Conservation (phyloP, 2,329 filamentous ascomycete species). For the Annulohypoxylon truncatum region DNA sequence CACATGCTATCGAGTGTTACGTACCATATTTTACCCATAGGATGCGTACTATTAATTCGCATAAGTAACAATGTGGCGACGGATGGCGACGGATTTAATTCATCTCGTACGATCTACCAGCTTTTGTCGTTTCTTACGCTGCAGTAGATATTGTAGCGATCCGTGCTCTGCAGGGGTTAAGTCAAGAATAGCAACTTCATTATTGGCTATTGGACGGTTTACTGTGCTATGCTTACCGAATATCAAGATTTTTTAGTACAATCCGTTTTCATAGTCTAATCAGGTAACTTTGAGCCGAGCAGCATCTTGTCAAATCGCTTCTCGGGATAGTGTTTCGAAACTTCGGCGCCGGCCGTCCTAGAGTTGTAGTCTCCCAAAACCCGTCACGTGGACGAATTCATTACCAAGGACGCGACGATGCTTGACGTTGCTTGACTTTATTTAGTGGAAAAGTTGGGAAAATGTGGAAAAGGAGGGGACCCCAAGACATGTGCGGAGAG, state of each 20-base stretch:
- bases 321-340: conserved; percentile 4
- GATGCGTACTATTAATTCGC: not conserved
- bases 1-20: not conserved
- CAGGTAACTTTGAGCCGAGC: conserved; percentile 7
- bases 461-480: conserved; percentile 37
- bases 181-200: conserved; percentile 12
- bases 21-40: not conserved
- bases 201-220: not conserved
- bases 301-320: conserved; percentile 4
- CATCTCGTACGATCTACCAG: conserved; percentile 26
- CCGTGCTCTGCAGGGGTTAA: conserved; percentile 24
- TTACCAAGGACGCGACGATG: conserved; percentile 11
- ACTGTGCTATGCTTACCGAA: conserved; percentile 24
- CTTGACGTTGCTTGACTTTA: conserved; percentile 24
- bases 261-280: not conserved
- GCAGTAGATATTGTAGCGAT: conserved; percentile 23
- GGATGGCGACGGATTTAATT: conserved; percentile 4
- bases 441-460: conserved; percentile 39
- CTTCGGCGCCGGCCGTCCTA: conserved; percentile 2
- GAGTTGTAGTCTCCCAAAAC: not conserved
- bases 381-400: conserved; percentile 28
- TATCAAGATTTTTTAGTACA: conserved; percentile 3
- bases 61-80: not conserved
- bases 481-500: conserved; percentile 23
- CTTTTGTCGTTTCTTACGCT: conserved; percentile 9